Evolutionary conservation across 345 rosid species (phyloP), one percentile per base, ranked within the genome.

Genomic region (thale cress (Arabidopsis thaliana)): DNA sequence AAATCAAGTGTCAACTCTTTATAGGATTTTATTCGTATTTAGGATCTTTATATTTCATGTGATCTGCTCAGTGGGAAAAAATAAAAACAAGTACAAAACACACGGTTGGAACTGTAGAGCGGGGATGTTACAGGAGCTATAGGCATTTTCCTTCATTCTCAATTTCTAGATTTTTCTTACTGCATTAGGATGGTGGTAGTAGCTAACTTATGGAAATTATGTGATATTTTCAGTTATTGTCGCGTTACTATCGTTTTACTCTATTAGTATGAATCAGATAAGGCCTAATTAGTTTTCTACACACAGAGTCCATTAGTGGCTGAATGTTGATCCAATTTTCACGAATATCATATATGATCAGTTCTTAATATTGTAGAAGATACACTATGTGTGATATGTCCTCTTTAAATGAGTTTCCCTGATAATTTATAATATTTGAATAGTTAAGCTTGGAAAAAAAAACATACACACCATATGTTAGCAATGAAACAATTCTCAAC

Each of bases 1-100:
- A 63, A 52, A 53, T 53, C 61, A 64, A 53, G 13, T 42, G 42
- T 73, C 70, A 41, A 13, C 53, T 73, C 46, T 63, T 12, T 42
- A 64, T 52, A 42, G 4, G 77, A 53, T 61, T 59, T 59, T 59
- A 48, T 59, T 50, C 52, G 52, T 38, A 51, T 25, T 25, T 10
- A 49, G 51, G 51, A 49, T 60, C 59, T 61, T 72, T 61, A 28
- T 28, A 28, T 28, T 28, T 28, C 30, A 28, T 28, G 30, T 28
- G 30, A 28, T 28, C 30, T 28, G 30, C 30, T 28, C 2, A 28
- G 30, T 2, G 30, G 30, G 30, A 28, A 28, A 28, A 28, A 28
- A 28, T 28, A 28, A 28, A 28, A 28, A 16, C 20, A 16, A 16
- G 20, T 16, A 16, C 20, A 16, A 16, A 16, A 16, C 20, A 16